These are phyloP conservation scores for Senna tora DNA, from an alignment of 306 rosid genomes.

Conservation along the genomic window DNA sequence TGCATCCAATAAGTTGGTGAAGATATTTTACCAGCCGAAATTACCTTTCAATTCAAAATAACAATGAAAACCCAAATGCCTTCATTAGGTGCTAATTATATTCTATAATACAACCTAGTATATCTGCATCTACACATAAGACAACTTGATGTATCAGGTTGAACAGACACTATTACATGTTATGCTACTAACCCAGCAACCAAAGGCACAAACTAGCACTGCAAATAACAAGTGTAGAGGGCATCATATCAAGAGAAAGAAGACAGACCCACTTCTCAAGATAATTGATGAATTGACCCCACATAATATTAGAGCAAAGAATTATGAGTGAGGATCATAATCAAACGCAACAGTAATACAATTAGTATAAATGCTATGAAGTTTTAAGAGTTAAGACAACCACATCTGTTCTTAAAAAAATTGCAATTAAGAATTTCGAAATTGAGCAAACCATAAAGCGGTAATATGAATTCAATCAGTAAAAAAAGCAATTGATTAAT, in stretches of 20 bases:
- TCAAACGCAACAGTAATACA: neutral
- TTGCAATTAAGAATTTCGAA: constrained; percentile 18
- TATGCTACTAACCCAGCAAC: constrained; percentile 25
- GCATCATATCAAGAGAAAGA: constrained; percentile 21
- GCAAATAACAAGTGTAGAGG: constrained; percentile 18
- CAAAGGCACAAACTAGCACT: constrained; percentile 17
- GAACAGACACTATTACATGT: constrained; percentile 25
- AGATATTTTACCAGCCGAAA: constrained; percentile 22
- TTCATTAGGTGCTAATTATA: constrained; percentile 24
- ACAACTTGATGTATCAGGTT: constrained; percentile 32
- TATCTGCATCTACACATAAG: neutral
- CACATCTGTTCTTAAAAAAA: neutral
- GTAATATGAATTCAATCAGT: constrained; percentile 29
- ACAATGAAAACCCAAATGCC: constrained; percentile 23
- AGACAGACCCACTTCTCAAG: constrained; percentile 21
- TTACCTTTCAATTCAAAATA: constrained; percentile 39
- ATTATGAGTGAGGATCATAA: constrained; percentile 28
- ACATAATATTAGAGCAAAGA: constrained; percentile 28
- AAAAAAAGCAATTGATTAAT: constrained; percentile 34
- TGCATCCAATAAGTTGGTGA: constrained; percentile 44
- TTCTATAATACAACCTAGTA: neutral
- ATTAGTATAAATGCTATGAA: neutral
- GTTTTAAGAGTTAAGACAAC: neutral
- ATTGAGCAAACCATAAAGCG: constrained; percentile 9
- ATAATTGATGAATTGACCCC: constrained; percentile 26